phyloP scores from a whole-genome alignment of 2,329 filamentous ascomycete species.

The Paraphaeosphaeria sporulosa region DNA sequence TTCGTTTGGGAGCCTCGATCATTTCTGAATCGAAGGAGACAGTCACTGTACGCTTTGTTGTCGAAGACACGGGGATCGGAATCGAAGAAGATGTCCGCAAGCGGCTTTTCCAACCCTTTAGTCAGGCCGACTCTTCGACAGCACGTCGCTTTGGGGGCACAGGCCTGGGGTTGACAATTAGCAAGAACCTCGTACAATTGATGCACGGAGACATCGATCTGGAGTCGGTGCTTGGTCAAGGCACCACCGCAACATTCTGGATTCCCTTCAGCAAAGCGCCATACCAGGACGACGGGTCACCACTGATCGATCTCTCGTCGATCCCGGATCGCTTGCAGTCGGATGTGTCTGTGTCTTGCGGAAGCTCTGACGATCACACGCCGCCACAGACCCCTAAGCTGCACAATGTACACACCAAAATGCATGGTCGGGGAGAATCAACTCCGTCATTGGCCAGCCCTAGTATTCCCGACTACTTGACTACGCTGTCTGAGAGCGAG shows the following conservation, averaged over 20 bases:
- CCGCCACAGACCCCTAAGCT: constrained; percentile 49
- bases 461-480: constrained; percentile 37
- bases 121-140: constrained; percentile 81
- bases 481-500: constrained; percentile 64
- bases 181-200: constrained; percentile 77
- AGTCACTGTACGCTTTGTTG: constrained; percentile 73
- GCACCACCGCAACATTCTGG: constrained; percentile 78
- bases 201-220: constrained; percentile 80
- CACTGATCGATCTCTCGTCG: constrained; percentile 67
- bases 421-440: constrained; percentile 14
- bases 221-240: constrained; percentile 70
- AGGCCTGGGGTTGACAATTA: constrained; percentile 79
- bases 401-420: constrained; percentile 24
- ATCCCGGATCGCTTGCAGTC: constrained; percentile 72
- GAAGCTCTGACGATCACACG: constrained; percentile 68
- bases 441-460: constrained; percentile 37
- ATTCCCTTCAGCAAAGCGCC: constrained; percentile 79
- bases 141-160: constrained; percentile 81
- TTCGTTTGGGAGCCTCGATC: constrained; percentile 69
- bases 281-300: constrained; percentile 57
- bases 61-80: constrained; percentile 82
- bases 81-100: constrained; percentile 80
- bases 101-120: constrained; percentile 80
- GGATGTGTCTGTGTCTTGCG: constrained; percentile 67
- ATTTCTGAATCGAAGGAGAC: constrained; percentile 69